Conservation (phyloP, 163 green algal genomes). For the Scenedesmus sp. region DNA sequence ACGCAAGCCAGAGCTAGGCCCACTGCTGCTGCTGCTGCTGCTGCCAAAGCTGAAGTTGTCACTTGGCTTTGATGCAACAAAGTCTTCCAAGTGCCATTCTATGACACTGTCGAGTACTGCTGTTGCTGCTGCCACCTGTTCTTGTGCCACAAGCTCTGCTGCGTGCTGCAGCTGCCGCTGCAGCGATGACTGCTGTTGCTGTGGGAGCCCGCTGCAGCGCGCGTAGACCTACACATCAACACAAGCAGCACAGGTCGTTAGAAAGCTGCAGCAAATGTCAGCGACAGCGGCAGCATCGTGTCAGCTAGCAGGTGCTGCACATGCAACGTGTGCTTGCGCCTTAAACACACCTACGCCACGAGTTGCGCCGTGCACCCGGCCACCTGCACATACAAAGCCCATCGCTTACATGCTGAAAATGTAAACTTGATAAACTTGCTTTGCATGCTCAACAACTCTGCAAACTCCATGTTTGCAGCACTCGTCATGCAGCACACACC, state of each 20-base stretch:
- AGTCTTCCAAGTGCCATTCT: conserved; percentile 43
- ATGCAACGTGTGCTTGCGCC: too few species aligned
- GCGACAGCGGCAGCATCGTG: not conserved
- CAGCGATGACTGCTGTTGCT: conserved; percentile 8
- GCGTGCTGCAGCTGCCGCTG: conserved; percentile 38
- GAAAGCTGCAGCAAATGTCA: not conserved
- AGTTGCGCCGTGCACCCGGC: too few species aligned
- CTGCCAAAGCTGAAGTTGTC: conserved; percentile 1
- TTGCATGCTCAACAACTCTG: too few species aligned
- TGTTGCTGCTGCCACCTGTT: conserved; percentile 33
- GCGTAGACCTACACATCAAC: conserved; percentile 4
- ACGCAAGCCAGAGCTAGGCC: not conserved
- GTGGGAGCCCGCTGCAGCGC: conserved; percentile 26
- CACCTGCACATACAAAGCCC: too few species aligned
- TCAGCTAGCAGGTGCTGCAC: not conserved
- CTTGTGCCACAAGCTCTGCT: not conserved
- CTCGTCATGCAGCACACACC: not conserved
- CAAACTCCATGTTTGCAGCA: not conserved
- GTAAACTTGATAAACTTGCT: too few species aligned
- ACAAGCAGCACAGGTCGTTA: not conserved
- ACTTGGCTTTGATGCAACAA: not conserved
- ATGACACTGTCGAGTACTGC: conserved; percentile 32
- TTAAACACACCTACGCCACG: too few species aligned
- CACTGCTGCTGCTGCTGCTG: conserved; percentile 25
- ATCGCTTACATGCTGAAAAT: too few species aligned